These are phyloP conservation scores for Vigna nakashimae DNA, from an alignment of 306 rosid genomes.

Conservation along the genomic window DNA sequence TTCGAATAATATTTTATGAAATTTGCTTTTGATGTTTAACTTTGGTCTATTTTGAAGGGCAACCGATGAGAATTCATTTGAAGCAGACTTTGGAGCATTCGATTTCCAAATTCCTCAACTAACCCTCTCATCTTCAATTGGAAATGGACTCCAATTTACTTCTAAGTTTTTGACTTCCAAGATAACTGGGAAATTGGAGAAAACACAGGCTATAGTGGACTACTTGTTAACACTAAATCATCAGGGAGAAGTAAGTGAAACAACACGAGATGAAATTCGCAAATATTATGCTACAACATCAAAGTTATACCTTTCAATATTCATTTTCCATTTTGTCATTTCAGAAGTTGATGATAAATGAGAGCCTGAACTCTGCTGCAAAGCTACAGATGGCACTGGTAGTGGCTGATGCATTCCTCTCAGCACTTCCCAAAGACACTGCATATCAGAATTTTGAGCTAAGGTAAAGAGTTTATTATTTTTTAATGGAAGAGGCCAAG, in stretches of 20 bases:
- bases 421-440: slow-evolving; percentile 60
- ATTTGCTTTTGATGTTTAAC: slow-evolving; percentile 25
- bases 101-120: slow-evolving; percentile 69
- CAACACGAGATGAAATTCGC: slow-evolving; percentile 20
- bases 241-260: slow-evolving; percentile 72
- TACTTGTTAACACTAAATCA: slow-evolving; percentile 68
- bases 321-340: slow-evolving; percentile 15
- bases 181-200: slow-evolving; percentile 60
- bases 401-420: slow-evolving; percentile 68
- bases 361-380: slow-evolving; percentile 59
- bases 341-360: slow-evolving; percentile 80
- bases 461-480: slow-evolving; percentile 53
- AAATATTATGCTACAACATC: slow-evolving; percentile 8
- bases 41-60: slow-evolving; percentile 61
- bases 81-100: slow-evolving; percentile 84
- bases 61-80: slow-evolving; percentile 80
- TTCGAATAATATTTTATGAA: not conserved
- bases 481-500: not conserved
- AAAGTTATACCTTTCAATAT: not conserved
- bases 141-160: slow-evolving; percentile 70
- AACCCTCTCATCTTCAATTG: slow-evolving; percentile 79
- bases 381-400: slow-evolving; percentile 79
- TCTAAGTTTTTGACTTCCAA: slow-evolving; percentile 68
- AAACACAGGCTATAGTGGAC: slow-evolving; percentile 79
- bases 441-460: slow-evolving; percentile 66